Conservation (phyloP, 1,139 yeast genomes). For the Geotrichum candidum region DNA sequence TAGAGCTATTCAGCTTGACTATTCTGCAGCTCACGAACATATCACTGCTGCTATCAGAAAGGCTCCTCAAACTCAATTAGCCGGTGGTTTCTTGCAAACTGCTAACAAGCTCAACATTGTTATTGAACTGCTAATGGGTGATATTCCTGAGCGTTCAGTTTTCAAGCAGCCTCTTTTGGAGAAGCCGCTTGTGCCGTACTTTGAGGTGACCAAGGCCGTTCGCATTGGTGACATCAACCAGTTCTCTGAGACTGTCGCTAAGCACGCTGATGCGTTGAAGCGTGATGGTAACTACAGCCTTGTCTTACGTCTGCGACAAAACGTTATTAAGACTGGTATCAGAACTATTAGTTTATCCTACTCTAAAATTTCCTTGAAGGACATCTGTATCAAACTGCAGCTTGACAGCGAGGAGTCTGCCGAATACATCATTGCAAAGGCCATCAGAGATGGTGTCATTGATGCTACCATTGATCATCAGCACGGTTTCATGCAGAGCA, state of each 20-base stretch:
- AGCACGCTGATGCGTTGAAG: constrained; percentile 57
- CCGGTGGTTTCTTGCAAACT: constrained; percentile 82
- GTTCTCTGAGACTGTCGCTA: constrained; percentile 67
- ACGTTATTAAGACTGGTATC: constrained; percentile 96
- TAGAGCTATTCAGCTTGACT: constrained; percentile 87
- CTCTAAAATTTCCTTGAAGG: constrained; percentile 84
- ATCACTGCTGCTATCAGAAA: constrained; percentile 91
- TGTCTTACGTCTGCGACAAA: constrained; percentile 86
- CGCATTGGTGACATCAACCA: constrained; percentile 82
- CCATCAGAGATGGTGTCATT: constrained; percentile 95
- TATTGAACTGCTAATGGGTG: constrained; percentile 92
- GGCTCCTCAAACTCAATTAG: constrained; percentile 87
- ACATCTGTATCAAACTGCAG: constrained; percentile 81
- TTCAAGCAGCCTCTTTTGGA: constrained; percentile 62
- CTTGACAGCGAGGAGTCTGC: constrained; percentile 93
- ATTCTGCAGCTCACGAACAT: constrained; percentile 83
- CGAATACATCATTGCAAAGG: constrained; percentile 93
- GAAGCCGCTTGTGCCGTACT: constrained; percentile 68
- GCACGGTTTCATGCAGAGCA: constrained; percentile 85
- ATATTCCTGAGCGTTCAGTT: constrained; percentile 84
- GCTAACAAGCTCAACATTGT: constrained; percentile 85
- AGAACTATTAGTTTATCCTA: constrained; percentile 89
- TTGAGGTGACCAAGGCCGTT: constrained; percentile 85
- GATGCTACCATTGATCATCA: constrained; percentile 93
- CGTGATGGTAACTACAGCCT: constrained; percentile 79